Percentiles rank a stretch among this genome's conserved stretches.
These are phyloP conservation scores for Onygena corvina DNA, from an alignment of 2,329 filamentous ascomycete genomes.

Conservation along the genomic window DNA sequence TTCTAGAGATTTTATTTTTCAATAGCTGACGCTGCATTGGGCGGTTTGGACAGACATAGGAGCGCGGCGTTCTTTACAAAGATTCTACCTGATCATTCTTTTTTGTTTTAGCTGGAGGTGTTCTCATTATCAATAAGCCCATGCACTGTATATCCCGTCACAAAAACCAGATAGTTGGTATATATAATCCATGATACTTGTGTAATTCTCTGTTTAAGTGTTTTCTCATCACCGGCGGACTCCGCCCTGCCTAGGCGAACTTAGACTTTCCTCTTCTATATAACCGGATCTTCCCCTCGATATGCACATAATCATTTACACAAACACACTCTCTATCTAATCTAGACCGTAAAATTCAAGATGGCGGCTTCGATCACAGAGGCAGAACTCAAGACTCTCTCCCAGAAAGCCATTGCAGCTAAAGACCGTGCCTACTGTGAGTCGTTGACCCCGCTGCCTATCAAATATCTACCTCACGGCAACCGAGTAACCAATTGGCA, in stretches of 20 bases:
- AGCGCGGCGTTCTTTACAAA: neutral
- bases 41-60: neutral
- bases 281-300: neutral
- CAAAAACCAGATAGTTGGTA: neutral
- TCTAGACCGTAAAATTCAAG: conserved; percentile 10
- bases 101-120: neutral
- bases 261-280: conserved; percentile 1
- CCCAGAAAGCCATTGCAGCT: conserved; percentile 52
- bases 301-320: neutral
- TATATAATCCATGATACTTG: neutral
- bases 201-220: neutral
- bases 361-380: conserved; percentile 38
- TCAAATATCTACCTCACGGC: neutral
- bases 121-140: neutral
- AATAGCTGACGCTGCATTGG: neutral
- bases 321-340: neutral
- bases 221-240: neutral
- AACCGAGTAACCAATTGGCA: neutral
- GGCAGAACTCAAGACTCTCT: conserved; percentile 54
- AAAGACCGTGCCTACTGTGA: conserved; percentile 76
- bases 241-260: neutral
- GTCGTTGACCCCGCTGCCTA: conserved; percentile 22
- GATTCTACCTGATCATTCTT: neutral
- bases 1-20: neutral
- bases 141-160: neutral